A percentile compares a stretch with the other conserved stretches of the same genome.
Evolutionary conservation across 176 grass and related monocot species (phyloP).

Genomic region (Triticum timopheevii): DNA sequence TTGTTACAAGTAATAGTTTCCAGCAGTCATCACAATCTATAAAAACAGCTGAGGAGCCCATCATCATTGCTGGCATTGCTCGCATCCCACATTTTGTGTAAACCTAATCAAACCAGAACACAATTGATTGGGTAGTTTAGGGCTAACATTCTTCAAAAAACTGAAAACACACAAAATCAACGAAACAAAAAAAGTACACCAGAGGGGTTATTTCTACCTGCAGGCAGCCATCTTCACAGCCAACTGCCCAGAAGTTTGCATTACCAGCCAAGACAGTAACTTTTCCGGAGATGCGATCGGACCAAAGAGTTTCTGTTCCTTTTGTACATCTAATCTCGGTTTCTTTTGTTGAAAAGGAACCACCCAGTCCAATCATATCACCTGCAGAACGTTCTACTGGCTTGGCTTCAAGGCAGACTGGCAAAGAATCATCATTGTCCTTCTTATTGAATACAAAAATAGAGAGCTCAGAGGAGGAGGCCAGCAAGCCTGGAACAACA

Average conservation of each 20-base stretch:
- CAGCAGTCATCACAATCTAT: constrained; percentile 86
- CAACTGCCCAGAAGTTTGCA: constrained; percentile 91
- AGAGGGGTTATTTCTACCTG: constrained; percentile 54
- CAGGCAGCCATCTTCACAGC: constrained; percentile 87
- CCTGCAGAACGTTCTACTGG: constrained; percentile 64
- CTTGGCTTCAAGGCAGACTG: constrained; percentile 74
- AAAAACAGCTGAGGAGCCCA: constrained; percentile 85
- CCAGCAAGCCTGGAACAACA: constrained; percentile 37
- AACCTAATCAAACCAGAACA: constrained; percentile 54
- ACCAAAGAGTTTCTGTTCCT: constrained; percentile 79
- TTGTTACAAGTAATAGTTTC: constrained; percentile 89
- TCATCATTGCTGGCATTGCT: constrained; percentile 86
- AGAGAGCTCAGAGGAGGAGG: constrained; percentile 42
- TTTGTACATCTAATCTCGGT: constrained; percentile 68
- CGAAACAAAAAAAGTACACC: not conserved
- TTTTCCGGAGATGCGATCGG: constrained; percentile 81
- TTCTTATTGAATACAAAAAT: constrained; percentile 63
- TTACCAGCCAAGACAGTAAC: constrained; percentile 95
- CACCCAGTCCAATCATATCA: constrained; percentile 61
- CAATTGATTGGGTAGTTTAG: not conserved
- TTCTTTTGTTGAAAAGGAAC: constrained; percentile 72
- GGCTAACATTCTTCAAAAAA: not conserved
- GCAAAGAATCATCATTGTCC: constrained; percentile 47
- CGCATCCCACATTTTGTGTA: constrained; percentile 87
- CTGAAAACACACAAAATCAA: not conserved